These are phyloP conservation scores for Crucibulum laeve DNA, from an alignment of 768 basidiomycete genomes.

Conservation along the genomic window DNA sequence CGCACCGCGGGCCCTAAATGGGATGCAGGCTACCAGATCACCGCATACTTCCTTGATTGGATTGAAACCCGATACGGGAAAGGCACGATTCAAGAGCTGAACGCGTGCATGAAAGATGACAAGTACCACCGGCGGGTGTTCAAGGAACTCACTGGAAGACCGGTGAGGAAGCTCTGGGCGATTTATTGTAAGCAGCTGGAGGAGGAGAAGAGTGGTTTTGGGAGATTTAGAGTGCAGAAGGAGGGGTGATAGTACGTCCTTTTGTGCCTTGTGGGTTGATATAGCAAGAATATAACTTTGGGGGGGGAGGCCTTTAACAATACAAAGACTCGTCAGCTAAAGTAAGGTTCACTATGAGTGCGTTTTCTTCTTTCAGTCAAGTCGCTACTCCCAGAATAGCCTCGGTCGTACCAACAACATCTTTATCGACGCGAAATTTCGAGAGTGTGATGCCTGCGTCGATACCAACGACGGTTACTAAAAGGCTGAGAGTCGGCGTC, in stretches of 20 bases:
- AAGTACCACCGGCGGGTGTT: conserved; percentile 52
- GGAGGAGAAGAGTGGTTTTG: neutral
- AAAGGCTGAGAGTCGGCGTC: too few species aligned
- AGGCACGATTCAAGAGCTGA: conserved; percentile 55
- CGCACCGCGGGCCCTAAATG: conserved; percentile 43
- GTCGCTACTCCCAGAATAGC: too few species aligned
- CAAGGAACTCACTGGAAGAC: conserved; percentile 43
- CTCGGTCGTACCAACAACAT: too few species aligned
- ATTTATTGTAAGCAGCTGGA: conserved; percentile 42
- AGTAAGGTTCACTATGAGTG: too few species aligned
- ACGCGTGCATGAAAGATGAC: conserved; percentile 43
- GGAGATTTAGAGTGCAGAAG: neutral
- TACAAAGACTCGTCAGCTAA: too few species aligned
- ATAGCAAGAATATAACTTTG: too few species aligned
- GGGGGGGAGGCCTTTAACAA: too few species aligned
- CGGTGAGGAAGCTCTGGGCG: conserved; percentile 55
- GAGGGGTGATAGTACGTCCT: neutral
- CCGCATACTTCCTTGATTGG: conserved; percentile 76
- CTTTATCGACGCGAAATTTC: too few species aligned
- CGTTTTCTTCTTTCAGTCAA: too few species aligned
- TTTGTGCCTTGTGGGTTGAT: too few species aligned
- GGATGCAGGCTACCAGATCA: conserved; percentile 75
- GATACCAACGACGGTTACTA: too few species aligned
- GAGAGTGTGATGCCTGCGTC: too few species aligned
- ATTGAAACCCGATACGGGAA: conserved; percentile 47